These are phyloP conservation scores for Hypoxylon sp. DNA, from an alignment of 2,329 filamentous ascomycete genomes.

Conservation along the genomic window DNA sequence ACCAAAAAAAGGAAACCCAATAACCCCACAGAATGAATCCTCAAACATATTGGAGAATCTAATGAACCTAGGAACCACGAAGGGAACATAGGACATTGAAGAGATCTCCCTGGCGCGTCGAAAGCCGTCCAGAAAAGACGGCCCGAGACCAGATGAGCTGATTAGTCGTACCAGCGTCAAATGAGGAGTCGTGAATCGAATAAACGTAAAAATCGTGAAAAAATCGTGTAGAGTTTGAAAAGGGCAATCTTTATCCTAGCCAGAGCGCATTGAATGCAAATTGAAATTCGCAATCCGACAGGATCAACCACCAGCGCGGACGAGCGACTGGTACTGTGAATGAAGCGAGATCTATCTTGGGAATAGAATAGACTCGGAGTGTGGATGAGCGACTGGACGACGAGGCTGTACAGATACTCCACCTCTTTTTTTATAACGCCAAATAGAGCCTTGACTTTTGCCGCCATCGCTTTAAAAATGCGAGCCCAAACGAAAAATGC, in stretches of 20 bases:
- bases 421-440: constrained; percentile 54
- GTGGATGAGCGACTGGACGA: constrained; percentile 40
- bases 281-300: neutral
- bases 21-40: constrained; percentile 12
- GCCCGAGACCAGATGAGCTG: constrained; percentile 12
- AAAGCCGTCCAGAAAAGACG: constrained; percentile 17
- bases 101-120: constrained; percentile 1
- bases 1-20: constrained; percentile 31
- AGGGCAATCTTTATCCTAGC: constrained; percentile 5
- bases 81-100: constrained; percentile 11
- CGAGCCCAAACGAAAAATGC: constrained; percentile 49
- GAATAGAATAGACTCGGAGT: constrained; percentile 26
- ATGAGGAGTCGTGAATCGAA: constrained; percentile 43
- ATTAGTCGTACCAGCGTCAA: constrained; percentile 31
- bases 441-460: constrained; percentile 51
- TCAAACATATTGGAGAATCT: constrained; percentile 25
- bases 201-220: constrained; percentile 45
- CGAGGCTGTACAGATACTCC: constrained; percentile 32
- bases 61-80: constrained; percentile 7
- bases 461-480: constrained; percentile 53
- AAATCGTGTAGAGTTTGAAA: constrained; percentile 30
- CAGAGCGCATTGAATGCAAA: neutral
- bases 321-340: constrained; percentile 12
- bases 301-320: constrained; percentile 3
- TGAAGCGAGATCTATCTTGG: constrained; percentile 36